These are phyloP conservation scores for Xylaria bambusicola DNA, from an alignment of 495 filamentous ascomycete species.

Conservation along the genomic window DNA sequence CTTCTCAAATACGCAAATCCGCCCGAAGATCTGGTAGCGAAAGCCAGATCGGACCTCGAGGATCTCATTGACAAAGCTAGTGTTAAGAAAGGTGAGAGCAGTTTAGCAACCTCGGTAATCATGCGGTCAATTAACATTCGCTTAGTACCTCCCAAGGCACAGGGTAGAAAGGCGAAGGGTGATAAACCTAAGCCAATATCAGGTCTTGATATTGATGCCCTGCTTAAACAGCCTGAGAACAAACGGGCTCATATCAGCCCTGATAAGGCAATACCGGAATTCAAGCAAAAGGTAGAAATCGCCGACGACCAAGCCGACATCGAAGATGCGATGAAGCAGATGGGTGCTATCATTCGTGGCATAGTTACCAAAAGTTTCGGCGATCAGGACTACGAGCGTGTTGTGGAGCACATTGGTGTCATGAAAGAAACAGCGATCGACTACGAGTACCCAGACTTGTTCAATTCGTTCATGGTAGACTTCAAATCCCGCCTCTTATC, in stretches of 20 bases:
- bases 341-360: conserved; percentile 67
- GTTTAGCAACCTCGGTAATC: background rate
- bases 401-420: conserved; percentile 72
- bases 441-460: conserved; percentile 73
- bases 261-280: conserved; percentile 86
- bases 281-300: conserved; percentile 74
- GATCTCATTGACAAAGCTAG: conserved; percentile 67
- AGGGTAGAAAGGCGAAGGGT: conserved; percentile 67
- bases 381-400: conserved; percentile 71
- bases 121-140: conserved; percentile 28
- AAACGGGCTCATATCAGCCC: conserved; percentile 63
- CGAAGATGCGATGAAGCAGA: conserved; percentile 70
- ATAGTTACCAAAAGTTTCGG: conserved; percentile 73
- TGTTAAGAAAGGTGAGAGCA: conserved; percentile 76
- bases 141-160: conserved; percentile 81
- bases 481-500: conserved; percentile 72
- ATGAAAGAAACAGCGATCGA: conserved; percentile 76
- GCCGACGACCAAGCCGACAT: conserved; percentile 64
- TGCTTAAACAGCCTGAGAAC: conserved; percentile 59
- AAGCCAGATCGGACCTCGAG: conserved; percentile 58
- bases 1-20: conserved; percentile 75
- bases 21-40: conserved; percentile 63
- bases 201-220: conserved; percentile 80
- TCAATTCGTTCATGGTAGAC: conserved; percentile 70
- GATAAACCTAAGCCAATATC: conserved; percentile 83